These are phyloP conservation scores for Phytophthora pistaciae DNA, from an alignment of 352 stramenopile species.

Conservation along the genomic window DNA sequence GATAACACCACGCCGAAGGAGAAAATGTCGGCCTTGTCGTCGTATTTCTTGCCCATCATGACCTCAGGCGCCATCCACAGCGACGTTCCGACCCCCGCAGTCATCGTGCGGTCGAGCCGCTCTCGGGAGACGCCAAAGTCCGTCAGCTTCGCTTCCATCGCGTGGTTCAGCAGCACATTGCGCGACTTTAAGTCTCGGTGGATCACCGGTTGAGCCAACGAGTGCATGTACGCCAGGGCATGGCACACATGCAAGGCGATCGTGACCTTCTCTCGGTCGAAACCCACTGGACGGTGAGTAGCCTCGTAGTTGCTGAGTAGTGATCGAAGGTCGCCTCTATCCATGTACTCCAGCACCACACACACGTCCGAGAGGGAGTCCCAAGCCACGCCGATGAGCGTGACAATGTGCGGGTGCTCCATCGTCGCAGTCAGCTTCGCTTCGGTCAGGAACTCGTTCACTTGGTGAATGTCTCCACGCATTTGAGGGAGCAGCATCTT, in stretches of 20 bases:
- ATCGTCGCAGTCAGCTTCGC: constrained; percentile 29
- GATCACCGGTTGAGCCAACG: constrained; percentile 30
- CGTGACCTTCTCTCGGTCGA: constrained; percentile 13
- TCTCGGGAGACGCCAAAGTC: constrained; percentile 62
- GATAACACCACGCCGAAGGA: constrained; percentile 13
- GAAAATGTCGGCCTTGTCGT: constrained; percentile 11
- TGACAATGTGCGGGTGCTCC: constrained; percentile 49
- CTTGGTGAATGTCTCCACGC: constrained; percentile 23
- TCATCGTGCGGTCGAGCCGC: constrained; percentile 7
- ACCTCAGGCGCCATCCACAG: constrained; percentile 13
- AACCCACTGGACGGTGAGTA: constrained; percentile 8
- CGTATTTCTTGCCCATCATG: constrained; percentile 9
- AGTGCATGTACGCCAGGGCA: constrained; percentile 40
- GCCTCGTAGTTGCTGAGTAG: constrained; percentile 19
- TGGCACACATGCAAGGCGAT: constrained; percentile 21
- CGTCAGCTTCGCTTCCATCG: constrained; percentile 46
- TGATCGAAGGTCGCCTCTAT: constrained; percentile 46
- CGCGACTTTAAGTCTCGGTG: constrained; percentile 35
- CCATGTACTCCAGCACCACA: constrained; percentile 57
- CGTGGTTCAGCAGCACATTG: constrained; percentile 48
- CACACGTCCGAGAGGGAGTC: constrained; percentile 49
- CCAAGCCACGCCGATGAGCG: constrained; percentile 59
- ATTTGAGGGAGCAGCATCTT: constrained; percentile 40
- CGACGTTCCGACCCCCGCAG: background rate
- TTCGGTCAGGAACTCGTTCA: constrained; percentile 39